Evolutionary conservation across 2,329 filamentous ascomycete species (phyloP), one percentile per base, ranked within the genome.

Genomic region (Leptographium wingfieldii): DNA sequence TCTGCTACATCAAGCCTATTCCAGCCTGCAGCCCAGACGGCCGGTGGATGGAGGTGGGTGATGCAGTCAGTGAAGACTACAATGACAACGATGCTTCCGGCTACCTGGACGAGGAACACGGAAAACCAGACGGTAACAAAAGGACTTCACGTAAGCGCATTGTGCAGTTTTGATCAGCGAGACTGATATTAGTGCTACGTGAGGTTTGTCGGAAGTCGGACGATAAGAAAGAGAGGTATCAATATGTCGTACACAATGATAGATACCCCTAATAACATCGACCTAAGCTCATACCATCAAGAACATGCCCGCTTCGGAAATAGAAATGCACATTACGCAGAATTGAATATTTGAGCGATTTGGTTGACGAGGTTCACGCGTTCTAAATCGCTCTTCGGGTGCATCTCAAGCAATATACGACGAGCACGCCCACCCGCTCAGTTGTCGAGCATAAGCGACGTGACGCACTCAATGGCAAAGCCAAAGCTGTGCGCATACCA

Each of bases 21-120:
- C 86, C 88, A 0, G 90, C 87, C 1, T 85, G 80, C 5, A 92
- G 88, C 68, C 80, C 86, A 12, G 38, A 56, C 27, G 63, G 63
- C 58, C 76, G 70, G 9, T 96, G 91, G 91, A 80, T 88, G 72
- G 90, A 95, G 71, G 80, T 92, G 22, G 84, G 84, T 3, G 80
- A 84, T 29, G 78, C 83, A 65, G 77, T 86, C 58, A 77, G 81
- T 3, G 79, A 83, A 46, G 43, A 19, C 6, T 46, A 46, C 19
- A 46, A 46, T n/a, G 19, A 46, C 19, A 2, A n/a, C 40, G 12
- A 14, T 14, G 19, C 40, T n/a, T n/a, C 43, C 43, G 43, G 2
- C 19, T 46, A 46, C 9, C 16, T 46, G 43, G 43, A 46, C 22
- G 48, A 51, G 48, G 48, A 51, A 4, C 43, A 9, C 16, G 43